Evolutionary conservation across 2,329 filamentous ascomycete species (phyloP).

Genomic region (Magnaporthiopsis poae): DNA sequence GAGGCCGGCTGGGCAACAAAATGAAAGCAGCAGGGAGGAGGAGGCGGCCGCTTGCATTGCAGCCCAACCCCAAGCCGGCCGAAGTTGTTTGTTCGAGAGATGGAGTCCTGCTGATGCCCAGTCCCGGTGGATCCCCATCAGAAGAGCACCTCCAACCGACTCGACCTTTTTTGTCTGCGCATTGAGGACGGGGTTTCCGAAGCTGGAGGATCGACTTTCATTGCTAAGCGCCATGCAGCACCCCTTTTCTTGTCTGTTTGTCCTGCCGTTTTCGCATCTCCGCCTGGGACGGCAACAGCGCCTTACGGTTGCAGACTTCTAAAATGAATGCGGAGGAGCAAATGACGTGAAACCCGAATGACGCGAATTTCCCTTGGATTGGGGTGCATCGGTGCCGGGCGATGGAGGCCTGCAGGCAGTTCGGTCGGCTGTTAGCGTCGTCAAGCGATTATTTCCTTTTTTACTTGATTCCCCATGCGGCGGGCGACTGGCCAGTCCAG

Average conservation of each 20-base stretch:
- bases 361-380: not conserved
- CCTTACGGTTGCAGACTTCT: not conserved
- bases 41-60: constrained; percentile 1
- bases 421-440: not conserved
- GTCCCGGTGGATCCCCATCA: not conserved
- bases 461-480: too few species aligned
- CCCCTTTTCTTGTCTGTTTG: not conserved
- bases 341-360: not conserved
- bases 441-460: not conserved
- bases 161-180: not conserved
- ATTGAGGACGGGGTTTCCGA: not conserved
- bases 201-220: not conserved
- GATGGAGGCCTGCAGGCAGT: not conserved
- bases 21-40: not conserved
- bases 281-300: not conserved
- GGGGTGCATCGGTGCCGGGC: not conserved
- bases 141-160: not conserved
- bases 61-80: constrained; percentile 3
- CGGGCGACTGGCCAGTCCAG: not conserved
- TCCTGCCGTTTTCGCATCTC: not conserved
- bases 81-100: not conserved
- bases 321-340: not conserved
- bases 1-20: not conserved
- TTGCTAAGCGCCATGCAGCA: not conserved
- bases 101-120: not conserved